Evolutionary conservation across 495 filamentous ascomycete genomes (phyloP).

Genomic region (Venustampulla echinocandica): DNA sequence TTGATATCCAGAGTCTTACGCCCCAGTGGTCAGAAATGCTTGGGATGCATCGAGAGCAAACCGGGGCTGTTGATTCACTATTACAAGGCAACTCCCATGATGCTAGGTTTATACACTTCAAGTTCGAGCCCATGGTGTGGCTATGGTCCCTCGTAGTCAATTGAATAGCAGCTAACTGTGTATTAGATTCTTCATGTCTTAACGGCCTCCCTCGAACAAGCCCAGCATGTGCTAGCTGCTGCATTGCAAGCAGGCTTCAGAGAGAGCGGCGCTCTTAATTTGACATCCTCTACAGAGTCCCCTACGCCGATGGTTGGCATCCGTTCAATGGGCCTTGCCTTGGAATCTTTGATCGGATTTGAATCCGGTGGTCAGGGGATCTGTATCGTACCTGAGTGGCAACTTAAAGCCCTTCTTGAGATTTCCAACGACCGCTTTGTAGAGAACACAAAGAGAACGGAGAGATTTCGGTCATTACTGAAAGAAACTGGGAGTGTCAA

Average conservation of each 20-base stretch:
- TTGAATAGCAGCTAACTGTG: neutral
- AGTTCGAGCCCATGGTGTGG: conserved; percentile 88
- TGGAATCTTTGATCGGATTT: conserved; percentile 71
- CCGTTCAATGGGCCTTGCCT: conserved; percentile 65
- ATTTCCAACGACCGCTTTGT: conserved; percentile 71
- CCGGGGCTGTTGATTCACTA: neutral
- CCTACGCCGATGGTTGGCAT: conserved; percentile 69
- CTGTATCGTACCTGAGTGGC: conserved; percentile 29
- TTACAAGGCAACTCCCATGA: conserved; percentile 9
- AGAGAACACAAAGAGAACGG: conserved; percentile 62
- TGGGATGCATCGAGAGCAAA: conserved; percentile 12
- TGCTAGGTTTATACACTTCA: conserved; percentile 69
- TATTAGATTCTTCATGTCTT: conserved; percentile 82
- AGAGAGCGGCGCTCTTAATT: conserved; percentile 66
- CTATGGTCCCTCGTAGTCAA: neutral
- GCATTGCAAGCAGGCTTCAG: conserved; percentile 78
- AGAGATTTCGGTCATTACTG: conserved; percentile 45
- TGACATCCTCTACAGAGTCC: conserved; percentile 18
- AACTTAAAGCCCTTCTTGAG: conserved; percentile 49
- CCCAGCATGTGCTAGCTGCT: conserved; percentile 61
- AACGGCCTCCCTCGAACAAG: conserved; percentile 59
- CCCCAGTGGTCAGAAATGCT: conserved; percentile 12
- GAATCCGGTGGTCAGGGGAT: conserved; percentile 20
- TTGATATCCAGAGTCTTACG: conserved; percentile 28
- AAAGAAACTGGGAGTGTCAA: conserved; percentile 23